These are phyloP conservation scores for Mycena sp. DNA, from an alignment of 1,284 basidiomycete species.

Conservation along the genomic window DNA sequence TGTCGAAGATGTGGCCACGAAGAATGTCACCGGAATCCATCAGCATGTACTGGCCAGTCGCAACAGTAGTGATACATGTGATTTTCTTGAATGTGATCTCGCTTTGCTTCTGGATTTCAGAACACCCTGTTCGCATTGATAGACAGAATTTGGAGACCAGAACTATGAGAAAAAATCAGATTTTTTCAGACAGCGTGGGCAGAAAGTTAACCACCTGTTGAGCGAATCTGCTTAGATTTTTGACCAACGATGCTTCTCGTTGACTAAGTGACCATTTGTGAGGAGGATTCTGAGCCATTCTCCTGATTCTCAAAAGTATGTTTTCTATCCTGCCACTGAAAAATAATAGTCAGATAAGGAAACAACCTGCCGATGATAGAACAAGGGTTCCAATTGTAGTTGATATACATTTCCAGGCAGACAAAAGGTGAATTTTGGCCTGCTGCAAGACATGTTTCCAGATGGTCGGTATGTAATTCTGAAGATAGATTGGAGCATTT, in stretches of 20 bases:
- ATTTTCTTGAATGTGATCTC: slow-evolving; percentile 2
- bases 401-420: neutral
- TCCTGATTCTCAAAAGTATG: too few relatives aligned
- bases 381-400: too few relatives aligned
- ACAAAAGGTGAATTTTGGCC: neutral
- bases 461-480: neutral
- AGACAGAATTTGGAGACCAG: neutral
- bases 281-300: too few relatives aligned
- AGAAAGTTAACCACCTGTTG: too few relatives aligned
- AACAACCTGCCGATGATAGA: too few relatives aligned
- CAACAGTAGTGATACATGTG: neutral
- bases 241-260: too few relatives aligned
- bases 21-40: neutral
- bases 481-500: neutral
- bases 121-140: neutral
- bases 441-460: neutral
- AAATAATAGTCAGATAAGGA: too few relatives aligned
- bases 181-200: too few relatives aligned
- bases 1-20: neutral
- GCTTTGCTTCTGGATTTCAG: neutral
- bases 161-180: too few relatives aligned
- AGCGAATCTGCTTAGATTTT: too few relatives aligned
- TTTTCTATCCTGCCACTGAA: too few relatives aligned
- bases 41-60: neutral
- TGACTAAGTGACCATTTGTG: too few relatives aligned